Base-by-base conservation (phyloP, 2,329 filamentous ascomycete genomes). In the Beauveria pseudobassiana region DNA sequence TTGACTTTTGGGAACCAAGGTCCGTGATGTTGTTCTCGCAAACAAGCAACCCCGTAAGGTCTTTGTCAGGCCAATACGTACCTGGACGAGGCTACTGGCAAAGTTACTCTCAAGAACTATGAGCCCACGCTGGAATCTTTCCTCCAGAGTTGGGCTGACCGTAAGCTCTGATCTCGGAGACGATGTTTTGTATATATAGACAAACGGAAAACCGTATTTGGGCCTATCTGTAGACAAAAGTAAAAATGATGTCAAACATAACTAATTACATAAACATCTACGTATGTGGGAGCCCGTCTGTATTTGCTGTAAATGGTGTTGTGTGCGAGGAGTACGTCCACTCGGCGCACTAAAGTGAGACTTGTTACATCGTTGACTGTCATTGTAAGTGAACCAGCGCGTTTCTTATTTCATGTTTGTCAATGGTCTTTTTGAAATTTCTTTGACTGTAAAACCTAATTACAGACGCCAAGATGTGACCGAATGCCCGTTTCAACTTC, bases 51-150 rank as follows among this genome's bases (percentile, higher is more conserved):
- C 90, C n/a, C 79, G 89, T 63, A 93, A 93, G 79, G 88, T 97
- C 50, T 97, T 96, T 77, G 91, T 97, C 93, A 97, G 78, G 91
- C 91, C 63, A 98, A 96, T 74, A 97, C 93, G 0, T 82, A 87
- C 62, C 71, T 95, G 46, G 85, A 88, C 64, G 82, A 85, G 72
- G 77, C 82, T 14, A 84, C 82, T 0, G 90, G 89, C 62, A 83
- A 87, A 72, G 90, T 96, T 34, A 82, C 80, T 16, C 75, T 96
- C 74, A 90, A 87, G 77, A 91, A 97, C 77, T 97, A 97, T 75
- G 90, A 96, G 67, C 82, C 92, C 1, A 90, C 85, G 6, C 78
- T 87, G 7, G 84, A 89, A 73, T 93, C 93, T 6, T 87, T 98
- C 79, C 87, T 96, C 64, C 82, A 90, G 79, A 95, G 90, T 74